Conservation (phyloP, 23 red algal genomes). For the Chondrus crispus region DNA sequence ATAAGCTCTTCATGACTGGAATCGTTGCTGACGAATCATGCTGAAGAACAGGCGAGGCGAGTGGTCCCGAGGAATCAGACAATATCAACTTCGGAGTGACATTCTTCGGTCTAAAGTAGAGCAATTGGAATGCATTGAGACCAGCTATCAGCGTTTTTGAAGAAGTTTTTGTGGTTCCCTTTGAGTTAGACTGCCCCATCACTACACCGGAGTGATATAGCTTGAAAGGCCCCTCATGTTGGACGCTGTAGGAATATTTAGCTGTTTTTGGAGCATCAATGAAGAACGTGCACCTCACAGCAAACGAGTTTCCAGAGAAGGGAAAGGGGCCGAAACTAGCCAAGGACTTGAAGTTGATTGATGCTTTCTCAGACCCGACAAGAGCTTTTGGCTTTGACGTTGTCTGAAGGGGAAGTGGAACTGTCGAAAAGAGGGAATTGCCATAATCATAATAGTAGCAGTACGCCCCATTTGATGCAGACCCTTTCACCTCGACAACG, state of each 20-base stretch:
- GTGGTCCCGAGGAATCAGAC: neutral
- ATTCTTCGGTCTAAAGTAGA: conserved; percentile 57
- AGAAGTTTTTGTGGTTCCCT: conserved; percentile 19
- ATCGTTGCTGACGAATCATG: conserved; percentile 28
- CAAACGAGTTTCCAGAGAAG: conserved; percentile 46
- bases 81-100: conserved; percentile 22
- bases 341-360: conserved; percentile 26
- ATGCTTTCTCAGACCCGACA: conserved; percentile 16
- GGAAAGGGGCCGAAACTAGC: conserved; percentile 11
- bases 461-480: conserved; percentile 43
- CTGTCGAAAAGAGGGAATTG: conserved; percentile 1
- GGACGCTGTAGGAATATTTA: conserved; percentile 37
- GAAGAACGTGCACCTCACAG: conserved; percentile 55
- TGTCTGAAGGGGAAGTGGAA: neutral
- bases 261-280: conserved; percentile 22
- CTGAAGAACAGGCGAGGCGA: conserved; percentile 16
- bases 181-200: conserved; percentile 37
- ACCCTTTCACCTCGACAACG: conserved; percentile 40
- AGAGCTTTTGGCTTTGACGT: conserved; percentile 32
- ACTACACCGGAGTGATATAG: conserved; percentile 25
- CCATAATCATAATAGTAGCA: conserved; percentile 66
- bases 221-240: conserved; percentile 59
- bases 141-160: conserved; percentile 1
- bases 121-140: conserved; percentile 36
- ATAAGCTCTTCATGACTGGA: conserved; percentile 36